A percentile compares a stretch with the other conserved stretches of the same genome.
phyloP scores from a whole-genome alignment of 805 yeast species.

The Lipomyces japonicus region DNA sequence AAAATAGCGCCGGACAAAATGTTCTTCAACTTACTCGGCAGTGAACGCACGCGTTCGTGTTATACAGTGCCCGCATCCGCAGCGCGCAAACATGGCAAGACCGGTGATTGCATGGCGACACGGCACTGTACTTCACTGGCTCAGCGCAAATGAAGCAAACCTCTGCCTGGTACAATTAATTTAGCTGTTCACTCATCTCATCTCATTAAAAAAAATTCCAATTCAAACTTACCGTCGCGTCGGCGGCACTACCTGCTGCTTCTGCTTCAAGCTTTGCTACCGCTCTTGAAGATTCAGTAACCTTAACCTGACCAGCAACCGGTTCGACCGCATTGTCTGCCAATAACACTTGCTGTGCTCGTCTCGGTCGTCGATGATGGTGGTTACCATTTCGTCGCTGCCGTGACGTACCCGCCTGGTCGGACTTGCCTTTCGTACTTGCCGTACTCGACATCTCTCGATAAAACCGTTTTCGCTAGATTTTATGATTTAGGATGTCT shows the following conservation, averaged over 20 bases:
- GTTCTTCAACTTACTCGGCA: conserved; percentile 51
- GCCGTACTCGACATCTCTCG: no score
- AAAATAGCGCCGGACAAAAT: neutral
- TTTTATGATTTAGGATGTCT: no score
- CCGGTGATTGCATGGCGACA: conserved; percentile 78
- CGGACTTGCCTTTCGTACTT: no score
- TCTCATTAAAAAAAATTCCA: neutral
- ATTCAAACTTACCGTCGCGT: conserved; percentile 18
- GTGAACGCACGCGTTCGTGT: conserved; percentile 69
- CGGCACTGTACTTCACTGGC: conserved; percentile 55
- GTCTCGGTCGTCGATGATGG: no score
- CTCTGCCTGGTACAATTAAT: conserved; percentile 32
- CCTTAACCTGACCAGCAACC: conserved; percentile 12
- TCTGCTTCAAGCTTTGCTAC: no score
- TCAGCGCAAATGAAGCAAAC: conserved; percentile 85
- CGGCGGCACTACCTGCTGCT: no score
- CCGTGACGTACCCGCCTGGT: no score
- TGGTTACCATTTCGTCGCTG: no score
- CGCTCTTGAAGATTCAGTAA: conserved; percentile 20
- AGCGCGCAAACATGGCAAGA: conserved; percentile 81
- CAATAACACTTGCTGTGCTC: no score
- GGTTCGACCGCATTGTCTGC: neutral
- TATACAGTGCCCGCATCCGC: conserved; percentile 75
- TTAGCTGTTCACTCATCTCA: no score
- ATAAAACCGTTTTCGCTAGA: no score